Percentiles rank a stretch among this genome's conserved stretches.
Conservation (phyloP, 208 protist species). For the Wallacemonas rigidus region DNA sequence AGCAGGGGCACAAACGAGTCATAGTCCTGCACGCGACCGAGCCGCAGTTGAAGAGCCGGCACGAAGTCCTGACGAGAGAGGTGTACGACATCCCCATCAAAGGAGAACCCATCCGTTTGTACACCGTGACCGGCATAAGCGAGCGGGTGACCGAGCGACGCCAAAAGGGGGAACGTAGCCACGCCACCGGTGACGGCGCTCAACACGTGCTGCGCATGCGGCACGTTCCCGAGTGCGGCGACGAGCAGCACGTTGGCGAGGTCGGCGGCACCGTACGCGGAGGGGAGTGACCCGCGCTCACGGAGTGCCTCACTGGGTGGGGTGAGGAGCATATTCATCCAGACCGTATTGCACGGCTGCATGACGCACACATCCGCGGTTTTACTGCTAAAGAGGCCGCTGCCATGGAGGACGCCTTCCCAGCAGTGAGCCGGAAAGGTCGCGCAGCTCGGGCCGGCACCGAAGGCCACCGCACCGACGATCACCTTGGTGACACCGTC, state of each 20-base stretch:
- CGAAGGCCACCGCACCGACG: constrained; percentile 58
- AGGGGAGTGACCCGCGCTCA: constrained; percentile 7
- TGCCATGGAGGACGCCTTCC: constrained; percentile 5
- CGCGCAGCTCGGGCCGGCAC: constrained; percentile 18
- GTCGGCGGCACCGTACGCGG: constrained; percentile 28
- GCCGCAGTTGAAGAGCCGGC: constrained; percentile 60
- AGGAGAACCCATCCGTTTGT: constrained; percentile 3
- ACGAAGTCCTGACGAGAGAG: constrained; percentile 39
- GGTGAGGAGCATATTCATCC: constrained; percentile 64
- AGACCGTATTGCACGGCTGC: constrained; percentile 62
- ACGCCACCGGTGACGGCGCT: constrained; percentile 26
- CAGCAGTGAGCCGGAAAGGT: constrained; percentile 17
- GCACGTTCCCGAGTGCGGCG: constrained; percentile 44
- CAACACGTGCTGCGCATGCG: constrained; percentile 50
- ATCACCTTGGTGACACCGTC: constrained; percentile 25
- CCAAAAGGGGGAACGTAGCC: constrained; percentile 25
- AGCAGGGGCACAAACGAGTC: constrained; percentile 87
- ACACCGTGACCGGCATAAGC: not conserved
- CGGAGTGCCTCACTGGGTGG: constrained; percentile 27
- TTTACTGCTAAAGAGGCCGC: constrained; percentile 6
- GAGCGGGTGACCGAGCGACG: constrained; percentile 7
- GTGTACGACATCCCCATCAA: constrained; percentile 31
- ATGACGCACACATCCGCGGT: constrained; percentile 17
- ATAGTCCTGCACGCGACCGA: constrained; percentile 88
- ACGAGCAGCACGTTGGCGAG: constrained; percentile 46